Conservation (phyloP, 192 early-diverging fungal genomes). For the Mortierella claussenii region DNA sequence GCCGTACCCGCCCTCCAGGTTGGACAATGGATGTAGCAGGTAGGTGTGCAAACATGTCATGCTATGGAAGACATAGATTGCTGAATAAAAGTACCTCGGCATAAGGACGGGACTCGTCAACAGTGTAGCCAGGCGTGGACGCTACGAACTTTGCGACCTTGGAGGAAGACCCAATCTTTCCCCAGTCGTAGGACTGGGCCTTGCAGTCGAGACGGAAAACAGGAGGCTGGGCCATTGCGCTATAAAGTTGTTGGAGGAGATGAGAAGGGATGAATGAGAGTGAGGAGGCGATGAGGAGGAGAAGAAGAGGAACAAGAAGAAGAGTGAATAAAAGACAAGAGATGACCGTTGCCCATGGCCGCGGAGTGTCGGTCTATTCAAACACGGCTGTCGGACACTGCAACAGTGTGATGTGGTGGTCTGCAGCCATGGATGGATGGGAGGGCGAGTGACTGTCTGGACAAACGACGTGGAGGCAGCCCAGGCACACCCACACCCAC, state of each 20-base stretch:
- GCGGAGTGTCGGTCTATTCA: too few species aligned
- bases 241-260: too few species aligned
- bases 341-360: too few species aligned
- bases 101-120: conserved; percentile 80
- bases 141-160: conserved; percentile 89
- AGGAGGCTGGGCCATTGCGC: conserved; percentile 28
- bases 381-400: too few species aligned
- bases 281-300: background rate
- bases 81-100: conserved; percentile 73
- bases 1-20: too few species aligned
- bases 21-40: background rate
- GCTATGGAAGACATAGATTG: background rate
- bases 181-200: conserved; percentile 97
- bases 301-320: conserved; percentile 2
- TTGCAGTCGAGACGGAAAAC: conserved; percentile 74
- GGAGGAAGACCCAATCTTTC: conserved; percentile 81
- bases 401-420: too few species aligned
- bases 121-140: conserved; percentile 61
- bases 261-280: background rate
- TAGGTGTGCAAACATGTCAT: too few species aligned
- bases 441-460: too few species aligned
- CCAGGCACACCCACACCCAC: too few species aligned
- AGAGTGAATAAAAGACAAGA: background rate
- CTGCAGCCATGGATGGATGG: too few species aligned
- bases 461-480: too few species aligned